These are phyloP conservation scores for Hemisphaericaspora xylanilytica DNA, from an alignment of 1,139 yeast species.

Conservation along the genomic window DNA sequence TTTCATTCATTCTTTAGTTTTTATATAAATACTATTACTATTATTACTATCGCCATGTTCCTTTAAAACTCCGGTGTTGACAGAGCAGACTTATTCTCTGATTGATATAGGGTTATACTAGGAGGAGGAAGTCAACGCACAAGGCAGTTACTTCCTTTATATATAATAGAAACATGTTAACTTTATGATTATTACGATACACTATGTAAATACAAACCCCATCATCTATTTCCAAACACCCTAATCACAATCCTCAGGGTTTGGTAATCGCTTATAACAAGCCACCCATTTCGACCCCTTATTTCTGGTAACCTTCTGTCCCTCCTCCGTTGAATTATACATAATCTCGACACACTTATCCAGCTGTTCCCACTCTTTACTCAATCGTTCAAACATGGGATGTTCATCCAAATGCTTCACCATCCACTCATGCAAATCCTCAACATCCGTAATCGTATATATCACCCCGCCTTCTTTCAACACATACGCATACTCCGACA, in stretches of 20 bases:
- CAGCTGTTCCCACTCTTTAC: slow-evolving; percentile 71
- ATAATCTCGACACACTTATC: slow-evolving; percentile 84
- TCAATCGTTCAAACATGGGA: slow-evolving; percentile 82
- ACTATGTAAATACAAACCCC: too few species aligned
- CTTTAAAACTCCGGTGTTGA: slow-evolving; percentile 1
- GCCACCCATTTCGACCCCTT: slow-evolving; percentile 86
- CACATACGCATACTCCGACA: slow-evolving; percentile 90
- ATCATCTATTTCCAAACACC: not conserved
- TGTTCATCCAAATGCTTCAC: slow-evolving; percentile 85
- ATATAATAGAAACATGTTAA: too few species aligned
- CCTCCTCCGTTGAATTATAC: slow-evolving; percentile 94
- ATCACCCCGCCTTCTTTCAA: slow-evolving; percentile 82
- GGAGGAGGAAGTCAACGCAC: too few species aligned
- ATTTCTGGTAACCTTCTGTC: slow-evolving; percentile 91
- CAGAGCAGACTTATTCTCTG: too few species aligned
- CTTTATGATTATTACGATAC: too few species aligned
- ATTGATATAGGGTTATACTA: too few species aligned
- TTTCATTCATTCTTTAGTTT: too few species aligned
- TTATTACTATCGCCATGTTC: too few species aligned
- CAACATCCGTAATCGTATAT: slow-evolving; percentile 94
- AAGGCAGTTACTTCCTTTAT: too few species aligned
- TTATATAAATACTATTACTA: too few species aligned
- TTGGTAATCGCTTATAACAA: slow-evolving; percentile 74
- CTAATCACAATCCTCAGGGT: slow-evolving; percentile 43
- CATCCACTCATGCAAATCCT: slow-evolving; percentile 96